Conservation (phyloP, 2,329 filamentous ascomycete species). For the Calonectria hawksworthii region DNA sequence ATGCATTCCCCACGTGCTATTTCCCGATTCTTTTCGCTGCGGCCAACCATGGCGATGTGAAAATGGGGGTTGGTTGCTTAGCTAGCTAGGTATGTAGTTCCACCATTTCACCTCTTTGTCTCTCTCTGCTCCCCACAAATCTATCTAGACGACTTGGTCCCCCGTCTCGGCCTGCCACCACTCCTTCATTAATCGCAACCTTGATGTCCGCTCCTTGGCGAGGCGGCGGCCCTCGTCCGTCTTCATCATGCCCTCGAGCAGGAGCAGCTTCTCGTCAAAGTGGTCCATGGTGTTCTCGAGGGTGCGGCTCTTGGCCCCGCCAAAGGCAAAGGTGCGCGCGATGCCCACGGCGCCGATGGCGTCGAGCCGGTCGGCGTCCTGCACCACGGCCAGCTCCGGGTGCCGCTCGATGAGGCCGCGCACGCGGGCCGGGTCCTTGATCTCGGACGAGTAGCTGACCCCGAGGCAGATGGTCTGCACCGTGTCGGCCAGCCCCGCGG, state of each 20-base stretch:
- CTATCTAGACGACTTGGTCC: conserved; percentile 29
- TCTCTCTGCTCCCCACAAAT: background rate
- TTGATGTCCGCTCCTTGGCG: conserved; percentile 66
- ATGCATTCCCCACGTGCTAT: background rate
- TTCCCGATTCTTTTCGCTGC: background rate
- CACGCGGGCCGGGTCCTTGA: conserved; percentile 73
- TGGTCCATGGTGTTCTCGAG: conserved; percentile 79
- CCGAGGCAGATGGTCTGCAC: conserved; percentile 81
- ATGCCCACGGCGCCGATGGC: conserved; percentile 90
- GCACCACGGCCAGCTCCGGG: conserved; percentile 80
- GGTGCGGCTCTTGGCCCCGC: conserved; percentile 72
- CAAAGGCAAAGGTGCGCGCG: conserved; percentile 74
- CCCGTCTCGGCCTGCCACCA: conserved; percentile 71
- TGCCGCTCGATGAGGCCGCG: conserved; percentile 71
- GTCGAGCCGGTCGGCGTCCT: conserved; percentile 94
- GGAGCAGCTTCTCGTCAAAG: conserved; percentile 82
- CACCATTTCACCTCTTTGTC: background rate
- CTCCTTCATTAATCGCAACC: conserved; percentile 65
- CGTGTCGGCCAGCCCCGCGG: conserved; percentile 69
- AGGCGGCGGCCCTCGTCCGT: conserved; percentile 67
- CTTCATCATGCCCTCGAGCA: conserved; percentile 76
- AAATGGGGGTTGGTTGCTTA: background rate
- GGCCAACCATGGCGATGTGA: background rate
- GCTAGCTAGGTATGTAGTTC: too few species aligned
- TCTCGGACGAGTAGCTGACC: conserved; percentile 84